phyloP scores from a whole-genome alignment of 2,329 filamentous ascomycete species.

The Fusarium temperatum region DNA sequence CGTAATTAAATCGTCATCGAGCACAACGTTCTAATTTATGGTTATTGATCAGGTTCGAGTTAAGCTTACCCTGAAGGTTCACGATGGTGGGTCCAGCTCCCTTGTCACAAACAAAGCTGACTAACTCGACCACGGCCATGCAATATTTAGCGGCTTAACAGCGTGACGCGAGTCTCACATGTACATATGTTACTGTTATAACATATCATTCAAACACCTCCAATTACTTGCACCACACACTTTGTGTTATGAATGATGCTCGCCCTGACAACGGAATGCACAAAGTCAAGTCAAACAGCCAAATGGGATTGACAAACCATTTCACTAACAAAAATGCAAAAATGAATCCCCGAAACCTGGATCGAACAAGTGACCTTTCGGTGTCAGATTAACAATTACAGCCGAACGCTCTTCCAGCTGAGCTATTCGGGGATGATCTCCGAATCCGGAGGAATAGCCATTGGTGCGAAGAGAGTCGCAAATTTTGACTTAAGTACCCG shows the following conservation, averaged over 20 bases:
- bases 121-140: background rate
- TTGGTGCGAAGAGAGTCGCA: background rate
- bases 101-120: background rate
- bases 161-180: accelerated
- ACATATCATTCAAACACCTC: accelerated
- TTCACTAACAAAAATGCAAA: accelerated
- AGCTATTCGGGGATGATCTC: background rate
- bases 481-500: accelerated
- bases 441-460: background rate
- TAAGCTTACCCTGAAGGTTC: background rate
- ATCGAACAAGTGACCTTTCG: conserved; percentile 1
- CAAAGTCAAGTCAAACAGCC: background rate
- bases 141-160: background rate
- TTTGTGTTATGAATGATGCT: accelerated
- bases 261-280: accelerated
- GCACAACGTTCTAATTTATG: background rate
- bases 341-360: background rate
- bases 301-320: background rate
- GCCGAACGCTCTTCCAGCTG: conserved; percentile 1
- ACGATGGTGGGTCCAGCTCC: accelerated
- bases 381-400: background rate
- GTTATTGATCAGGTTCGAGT: background rate
- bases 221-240: accelerated
- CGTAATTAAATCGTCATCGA: too few relatives aligned
- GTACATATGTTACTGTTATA: accelerated